Evolutionary conservation across 164 flowering plant genomes (phyloP).

Genomic region (Annona cherimola): DNA sequence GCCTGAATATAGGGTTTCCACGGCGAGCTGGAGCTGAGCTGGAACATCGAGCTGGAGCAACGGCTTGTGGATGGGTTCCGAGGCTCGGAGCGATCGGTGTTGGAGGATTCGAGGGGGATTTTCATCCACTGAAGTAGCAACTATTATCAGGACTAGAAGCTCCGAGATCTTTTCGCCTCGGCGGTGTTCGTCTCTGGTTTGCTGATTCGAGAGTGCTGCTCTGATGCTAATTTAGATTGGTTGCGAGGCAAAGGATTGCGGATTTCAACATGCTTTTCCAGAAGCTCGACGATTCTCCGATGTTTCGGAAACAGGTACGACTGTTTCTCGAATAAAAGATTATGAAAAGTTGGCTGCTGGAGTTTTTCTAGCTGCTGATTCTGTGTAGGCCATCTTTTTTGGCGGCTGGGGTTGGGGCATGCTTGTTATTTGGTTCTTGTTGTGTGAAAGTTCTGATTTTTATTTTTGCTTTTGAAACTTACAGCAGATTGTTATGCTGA

Average conservation of each 20-base stretch:
- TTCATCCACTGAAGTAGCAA: background rate
- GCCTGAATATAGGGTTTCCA: background rate
- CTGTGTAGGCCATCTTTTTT: background rate
- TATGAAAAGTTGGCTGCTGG: background rate
- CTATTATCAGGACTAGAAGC: background rate
- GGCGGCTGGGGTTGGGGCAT: background rate
- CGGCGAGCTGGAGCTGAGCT: background rate
- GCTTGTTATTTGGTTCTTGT: background rate
- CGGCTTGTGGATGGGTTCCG: background rate
- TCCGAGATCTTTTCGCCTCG: background rate
- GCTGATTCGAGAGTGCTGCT: conserved; percentile 20
- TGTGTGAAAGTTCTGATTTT: background rate
- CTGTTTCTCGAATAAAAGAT: background rate
- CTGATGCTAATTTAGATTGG: conserved; percentile 21
- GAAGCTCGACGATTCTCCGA: conserved; percentile 98
- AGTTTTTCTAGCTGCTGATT: background rate
- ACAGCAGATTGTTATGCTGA: background rate
- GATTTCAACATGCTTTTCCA: conserved; percentile 69
- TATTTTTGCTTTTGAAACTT: background rate
- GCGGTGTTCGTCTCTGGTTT: background rate
- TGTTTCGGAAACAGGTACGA: conserved; percentile 93
- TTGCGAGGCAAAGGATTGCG: conserved; percentile 9
- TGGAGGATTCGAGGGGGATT: background rate
- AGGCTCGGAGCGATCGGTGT: background rate
- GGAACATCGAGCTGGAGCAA: background rate